Evolutionary conservation across 805 yeast species (phyloP), one percentile per base, ranked within the genome.

Genomic region (Saccharomycopsis sp.): DNA sequence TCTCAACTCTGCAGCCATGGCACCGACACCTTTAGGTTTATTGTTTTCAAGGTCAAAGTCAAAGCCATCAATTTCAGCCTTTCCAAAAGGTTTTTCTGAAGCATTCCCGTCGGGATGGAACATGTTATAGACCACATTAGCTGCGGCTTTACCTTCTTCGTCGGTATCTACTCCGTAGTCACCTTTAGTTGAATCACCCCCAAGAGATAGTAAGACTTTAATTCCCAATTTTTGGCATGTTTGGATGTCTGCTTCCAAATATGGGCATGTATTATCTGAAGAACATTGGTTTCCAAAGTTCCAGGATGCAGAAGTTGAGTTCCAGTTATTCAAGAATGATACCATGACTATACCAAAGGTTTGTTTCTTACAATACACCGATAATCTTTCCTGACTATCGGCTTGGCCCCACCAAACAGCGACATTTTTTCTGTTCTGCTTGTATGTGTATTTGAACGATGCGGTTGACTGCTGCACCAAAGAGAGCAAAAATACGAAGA

Each of bases 1-100:
- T 63, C 81, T 74, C 60, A 84, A 65, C 64, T 79, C 75, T 49
- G 72, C 75, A 9, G 81, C 87, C 57, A 86, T 70, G 14, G 86
- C 80, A 41, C 83, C 80, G 66, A 85, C 85, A 14, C 96, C 97
- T 1, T 75, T 73, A 56, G 78, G 76, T 58, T 76, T 71, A 60
- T 76, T 76, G 68, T 82, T 81, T 71, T 93, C 98, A 66, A 89
- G 82, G 71, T 93, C 97, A 63, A 91, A 85, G 71, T 93, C 98
- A 69, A 91, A 92, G 23, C 98, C 98, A 71, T 93, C 97, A 52
- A 93, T 77, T 25, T 85, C 72, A 1, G 96, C 77, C 64, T 82
- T 86, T 63, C 85, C 61, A 53, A 60, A 60, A 17, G 63, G 63
- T 49, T 56, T 60, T 3, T 19, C 42, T 23, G 38, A 24, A 7